Conservation (phyloP, 2,329 filamentous ascomycete genomes). For the Incumbomyces delicatus region DNA sequence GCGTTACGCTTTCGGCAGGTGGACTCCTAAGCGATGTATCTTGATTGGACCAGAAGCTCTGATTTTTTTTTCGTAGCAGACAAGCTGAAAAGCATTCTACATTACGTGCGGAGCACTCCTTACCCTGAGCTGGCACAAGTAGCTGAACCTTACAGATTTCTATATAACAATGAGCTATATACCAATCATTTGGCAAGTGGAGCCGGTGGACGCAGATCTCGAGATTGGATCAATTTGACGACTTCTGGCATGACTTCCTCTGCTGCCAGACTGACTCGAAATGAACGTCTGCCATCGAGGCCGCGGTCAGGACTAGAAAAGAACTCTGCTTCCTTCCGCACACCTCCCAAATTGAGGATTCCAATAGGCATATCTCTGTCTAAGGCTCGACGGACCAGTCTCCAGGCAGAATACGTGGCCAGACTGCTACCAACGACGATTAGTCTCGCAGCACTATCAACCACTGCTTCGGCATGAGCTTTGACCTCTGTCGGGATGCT, state of each 20-base stretch:
- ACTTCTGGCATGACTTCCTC: conserved; percentile 35
- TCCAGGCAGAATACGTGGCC: conserved; percentile 92
- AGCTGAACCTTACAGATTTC: too few relatives aligned
- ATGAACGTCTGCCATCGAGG: conserved; percentile 14
- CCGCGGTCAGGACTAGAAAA: conserved; percentile 25
- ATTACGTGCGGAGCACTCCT: too few relatives aligned
- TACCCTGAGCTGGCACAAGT: too few relatives aligned
- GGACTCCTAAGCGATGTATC: neutral
- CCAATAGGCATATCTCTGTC: conserved; percentile 77
- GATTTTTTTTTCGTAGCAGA: neutral
- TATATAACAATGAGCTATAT: neutral
- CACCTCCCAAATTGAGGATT: conserved; percentile 63
- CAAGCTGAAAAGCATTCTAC: neutral
- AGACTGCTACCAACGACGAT: conserved; percentile 81
- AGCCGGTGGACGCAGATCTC: neutral
- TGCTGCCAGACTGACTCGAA: conserved; percentile 34
- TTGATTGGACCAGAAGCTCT: neutral
- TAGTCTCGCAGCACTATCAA: conserved; percentile 65
- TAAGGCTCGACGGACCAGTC: conserved; percentile 72
- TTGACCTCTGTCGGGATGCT: conserved; percentile 65
- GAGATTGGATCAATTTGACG: conserved; percentile 13
- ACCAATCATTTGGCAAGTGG: neutral
- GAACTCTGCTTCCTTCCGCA: conserved; percentile 36
- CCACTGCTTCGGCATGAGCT: conserved; percentile 62
- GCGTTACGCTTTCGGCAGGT: neutral